These are phyloP conservation scores for Barnettozyma vustinii DNA, from an alignment of 805 yeast genomes.

Conservation along the genomic window DNA sequence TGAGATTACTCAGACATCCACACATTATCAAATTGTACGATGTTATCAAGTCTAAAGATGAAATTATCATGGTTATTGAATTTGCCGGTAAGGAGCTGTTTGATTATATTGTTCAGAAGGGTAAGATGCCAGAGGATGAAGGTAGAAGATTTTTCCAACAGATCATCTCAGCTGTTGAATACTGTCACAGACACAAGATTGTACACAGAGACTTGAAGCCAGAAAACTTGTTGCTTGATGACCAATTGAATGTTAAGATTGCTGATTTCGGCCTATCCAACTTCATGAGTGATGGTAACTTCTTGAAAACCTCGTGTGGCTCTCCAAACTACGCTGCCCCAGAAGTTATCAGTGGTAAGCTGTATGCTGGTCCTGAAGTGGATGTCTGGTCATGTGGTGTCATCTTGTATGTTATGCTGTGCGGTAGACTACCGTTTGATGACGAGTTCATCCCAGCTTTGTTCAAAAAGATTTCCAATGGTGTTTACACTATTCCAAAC, in stretches of 20 bases:
- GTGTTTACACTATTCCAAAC: conserved; percentile 87
- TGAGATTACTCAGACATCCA: conserved; percentile 85
- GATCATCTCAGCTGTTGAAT: conserved; percentile 92
- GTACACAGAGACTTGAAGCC: conserved; percentile 97
- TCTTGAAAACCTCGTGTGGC: conserved; percentile 91
- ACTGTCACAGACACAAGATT: conserved; percentile 93
- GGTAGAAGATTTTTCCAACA: conserved; percentile 94
- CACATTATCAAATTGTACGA: conserved; percentile 94
- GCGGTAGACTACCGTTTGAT: conserved; percentile 93
- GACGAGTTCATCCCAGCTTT: conserved; percentile 94
- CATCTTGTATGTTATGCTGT: conserved; percentile 88
- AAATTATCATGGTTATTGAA: conserved; percentile 95
- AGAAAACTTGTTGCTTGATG: conserved; percentile 85
- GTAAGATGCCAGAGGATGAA: conserved; percentile 86
- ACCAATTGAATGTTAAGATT: conserved; percentile 84
- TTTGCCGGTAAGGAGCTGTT: conserved; percentile 95
- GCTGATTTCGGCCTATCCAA: conserved; percentile 95
- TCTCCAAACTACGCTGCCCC: conserved; percentile 98
- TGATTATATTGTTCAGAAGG: conserved; percentile 91
- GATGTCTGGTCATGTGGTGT: conserved; percentile 99
- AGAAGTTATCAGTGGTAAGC: conserved; percentile 89
- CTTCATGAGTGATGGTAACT: conserved; percentile 97
- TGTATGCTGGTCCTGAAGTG: conserved; percentile 97
- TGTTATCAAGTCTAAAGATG: conserved; percentile 91
- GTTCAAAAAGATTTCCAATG: conserved; percentile 87